Evolutionary conservation across 345 rosid species (phyloP), one percentile per base, ranked within the genome.

Genomic region (Citropsis articulata): DNA sequence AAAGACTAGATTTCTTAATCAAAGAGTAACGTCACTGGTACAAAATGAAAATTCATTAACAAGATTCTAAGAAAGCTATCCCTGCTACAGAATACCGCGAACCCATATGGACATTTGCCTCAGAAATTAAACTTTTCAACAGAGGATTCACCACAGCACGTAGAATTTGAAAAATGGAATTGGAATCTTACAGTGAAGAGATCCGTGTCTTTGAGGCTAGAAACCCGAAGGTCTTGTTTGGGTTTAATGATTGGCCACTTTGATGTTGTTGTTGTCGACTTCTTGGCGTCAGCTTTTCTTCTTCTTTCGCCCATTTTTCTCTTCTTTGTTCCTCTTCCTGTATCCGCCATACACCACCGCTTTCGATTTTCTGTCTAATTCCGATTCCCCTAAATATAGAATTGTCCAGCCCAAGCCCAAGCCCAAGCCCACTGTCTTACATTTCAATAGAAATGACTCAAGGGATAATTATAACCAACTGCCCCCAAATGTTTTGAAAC

Each of bases 221-320:
- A 79, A 48, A 90, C 78, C 61, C 70, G 87, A 77, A 91, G 91
- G 80, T 84, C 81, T 14, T 77, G 78, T 84, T 93, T 90, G 59
- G 76, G 83, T 86, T 88, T 91, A 79, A 91, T 79, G 21, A 69
- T 77, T 21, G 97, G 93, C 97, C 95, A 92, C 53, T 85, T 90
- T 7, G 83, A 13, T 45, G 50, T 45, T 4, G 50, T 62, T n/a
- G 78, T n/a, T 36, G 88, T 57, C 56, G 78, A 35, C 10, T 76
- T 76, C 40, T 71, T 33, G 68, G 69, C 14, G 72, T 30, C 65
- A 4, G 38, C 78, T 45, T 74, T 85, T 77, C 80, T 84, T 57
- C 79, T 78, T 56, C 50, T 45, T 45, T 84, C 92, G 71, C 80
- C 90, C 91, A 81, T 88, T 79, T 87, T 88, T 78, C 85, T 83